Percentiles rank a stretch among this genome's conserved stretches.
Conservation (phyloP, 345 rosid species). For the Fremontodendron californicum region DNA sequence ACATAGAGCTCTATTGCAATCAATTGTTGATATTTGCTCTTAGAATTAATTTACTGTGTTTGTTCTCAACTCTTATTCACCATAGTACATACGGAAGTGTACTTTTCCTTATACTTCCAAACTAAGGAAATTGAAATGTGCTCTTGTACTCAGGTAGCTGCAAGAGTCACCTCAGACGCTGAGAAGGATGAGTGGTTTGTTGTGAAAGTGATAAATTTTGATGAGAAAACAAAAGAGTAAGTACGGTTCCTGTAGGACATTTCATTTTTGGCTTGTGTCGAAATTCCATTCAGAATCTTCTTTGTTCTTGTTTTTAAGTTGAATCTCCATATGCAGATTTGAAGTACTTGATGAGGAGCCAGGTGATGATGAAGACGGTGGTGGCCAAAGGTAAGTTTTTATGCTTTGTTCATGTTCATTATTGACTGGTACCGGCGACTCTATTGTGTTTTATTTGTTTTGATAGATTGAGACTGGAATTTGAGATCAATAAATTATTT, state of each 20-base stretch:
- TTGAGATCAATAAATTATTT: not conserved
- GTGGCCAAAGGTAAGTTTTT: slow-evolving; percentile 61
- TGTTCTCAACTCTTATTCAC: not conserved
- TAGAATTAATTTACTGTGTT: not conserved
- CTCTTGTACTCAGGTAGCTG: slow-evolving; percentile 66
- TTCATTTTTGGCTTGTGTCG: not conserved
- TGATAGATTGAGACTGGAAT: not conserved
- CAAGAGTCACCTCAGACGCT: slow-evolving; percentile 73
- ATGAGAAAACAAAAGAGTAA: slow-evolving; percentile 90
- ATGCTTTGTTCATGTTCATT: not conserved
- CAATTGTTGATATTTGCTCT: not conserved
- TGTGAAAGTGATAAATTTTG: slow-evolving; percentile 90
- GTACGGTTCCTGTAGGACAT: slow-evolving; percentile 18
- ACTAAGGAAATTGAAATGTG: slow-evolving; percentile 12
- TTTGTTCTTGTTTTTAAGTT: slow-evolving; percentile 1
- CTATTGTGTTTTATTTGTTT: not conserved
- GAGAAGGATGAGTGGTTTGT: slow-evolving; percentile 93
- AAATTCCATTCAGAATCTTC: not conserved
- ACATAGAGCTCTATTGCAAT: not conserved
- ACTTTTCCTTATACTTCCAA: slow-evolving; percentile 3
- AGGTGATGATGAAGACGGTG: slow-evolving; percentile 89
- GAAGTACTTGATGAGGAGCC: slow-evolving; percentile 98
- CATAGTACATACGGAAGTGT: not conserved
- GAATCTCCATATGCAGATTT: slow-evolving; percentile 42
- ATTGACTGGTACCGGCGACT: not conserved